phyloP scores from a whole-genome alignment of 169 alveolate species.

The Plasmodium relictum region DNA sequence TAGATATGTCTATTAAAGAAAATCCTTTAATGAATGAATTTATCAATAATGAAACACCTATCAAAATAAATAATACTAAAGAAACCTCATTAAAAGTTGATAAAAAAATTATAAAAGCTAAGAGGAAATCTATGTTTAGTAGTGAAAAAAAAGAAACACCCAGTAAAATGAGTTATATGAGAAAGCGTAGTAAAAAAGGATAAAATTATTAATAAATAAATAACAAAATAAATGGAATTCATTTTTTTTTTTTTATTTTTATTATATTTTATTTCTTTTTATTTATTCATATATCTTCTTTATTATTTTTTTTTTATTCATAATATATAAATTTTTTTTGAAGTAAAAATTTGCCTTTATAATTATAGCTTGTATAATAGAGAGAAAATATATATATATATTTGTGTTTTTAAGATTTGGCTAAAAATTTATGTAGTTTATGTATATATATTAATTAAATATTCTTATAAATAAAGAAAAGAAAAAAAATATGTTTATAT shows the following conservation, averaged over 20 bases:
- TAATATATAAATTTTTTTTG: background rate
- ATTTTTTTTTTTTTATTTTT: background rate
- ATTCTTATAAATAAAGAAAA: background rate
- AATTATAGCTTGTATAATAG: slow-evolving; percentile 10
- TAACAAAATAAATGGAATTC: background rate
- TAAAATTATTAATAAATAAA: slow-evolving; percentile 6
- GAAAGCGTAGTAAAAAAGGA: slow-evolving; percentile 34
- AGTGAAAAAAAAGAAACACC: slow-evolving; percentile 51
- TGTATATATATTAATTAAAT: slow-evolving; percentile 3
- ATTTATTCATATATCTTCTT: background rate
- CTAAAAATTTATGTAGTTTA: slow-evolving; percentile 24
- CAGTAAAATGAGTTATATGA: slow-evolving; percentile 14
- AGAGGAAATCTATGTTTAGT: slow-evolving; percentile 34
- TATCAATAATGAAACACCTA: slow-evolving; percentile 53
- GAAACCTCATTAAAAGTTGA: slow-evolving; percentile 40
- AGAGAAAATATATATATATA: slow-evolving; percentile 14
- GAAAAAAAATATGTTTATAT: background rate
- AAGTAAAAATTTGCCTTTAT: slow-evolving; percentile 2
- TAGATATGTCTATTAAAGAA: slow-evolving; percentile 7
- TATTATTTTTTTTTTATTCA: slow-evolving; percentile 2
- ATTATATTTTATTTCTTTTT: background rate
- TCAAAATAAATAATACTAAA: slow-evolving; percentile 13
- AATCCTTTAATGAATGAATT: slow-evolving; percentile 16
- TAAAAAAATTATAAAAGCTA: slow-evolving; percentile 53
- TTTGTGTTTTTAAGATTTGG: slow-evolving; percentile 65